Evolutionary conservation across 805 yeast genomes (phyloP), one percentile per base, ranked within the genome.

Genomic region (Saturnispora diversa): DNA sequence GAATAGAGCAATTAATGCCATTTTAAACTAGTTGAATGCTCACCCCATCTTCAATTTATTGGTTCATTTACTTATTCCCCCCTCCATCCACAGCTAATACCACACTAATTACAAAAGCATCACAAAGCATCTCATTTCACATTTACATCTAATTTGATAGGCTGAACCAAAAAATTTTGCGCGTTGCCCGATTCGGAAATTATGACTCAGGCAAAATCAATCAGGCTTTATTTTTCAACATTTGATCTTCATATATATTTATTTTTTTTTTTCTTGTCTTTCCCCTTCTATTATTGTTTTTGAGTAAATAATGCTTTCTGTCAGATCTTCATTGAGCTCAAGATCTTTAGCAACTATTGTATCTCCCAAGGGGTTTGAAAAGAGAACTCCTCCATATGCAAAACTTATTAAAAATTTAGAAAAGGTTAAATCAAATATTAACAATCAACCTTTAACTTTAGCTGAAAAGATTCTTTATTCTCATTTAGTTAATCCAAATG

Each of bases 401-500:
- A 80, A 82, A 60, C 69, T 90, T 45, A 64, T 84, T 31, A 62
- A 65, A 22, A 84, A 82, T 35, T 69, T 92, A 44, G 62, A 64
- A 7, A 59, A 65, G 29, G 65, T 59, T 28, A 60, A 58, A 31
- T 44, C 44, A 26, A 56, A 61, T 13, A 39, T 60, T 32, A 55
- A 58, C 39, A 45, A 55, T 39, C 61, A 57, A 42, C 97, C 97
- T 30, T 74, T 90, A 57, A 90, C 97, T 40, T 80, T 85, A 59
- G 97, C 96, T 49, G 97, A 90, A 72, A 90, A 90, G 72, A 77
- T 90, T 52, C 72, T 90, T 51, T 92, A 90, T 68, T 90, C 95
- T 50, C 97, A 90, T 69, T 75, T 90, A 63, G 95, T 84, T 59
- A 77, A 90, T 58, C 97, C 97, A 48, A 88, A 83, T 54, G 87